Evolutionary conservation across 306 rosid genomes (phyloP).

Genomic region (Sphenostylis stenocarpa): DNA sequence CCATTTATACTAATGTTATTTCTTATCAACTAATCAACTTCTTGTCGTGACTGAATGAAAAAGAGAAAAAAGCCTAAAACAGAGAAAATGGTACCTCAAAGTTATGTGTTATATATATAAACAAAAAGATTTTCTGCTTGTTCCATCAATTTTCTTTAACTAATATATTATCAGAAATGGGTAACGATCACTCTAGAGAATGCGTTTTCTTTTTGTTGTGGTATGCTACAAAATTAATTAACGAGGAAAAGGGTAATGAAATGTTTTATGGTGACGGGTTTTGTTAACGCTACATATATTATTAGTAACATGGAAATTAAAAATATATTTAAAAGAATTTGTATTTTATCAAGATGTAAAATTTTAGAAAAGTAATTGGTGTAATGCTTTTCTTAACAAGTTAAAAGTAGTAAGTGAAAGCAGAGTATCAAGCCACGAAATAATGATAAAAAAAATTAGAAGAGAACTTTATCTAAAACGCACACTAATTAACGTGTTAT

Average conservation of each 20-base stretch:
- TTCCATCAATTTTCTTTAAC: neutral
- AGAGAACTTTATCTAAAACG: neutral
- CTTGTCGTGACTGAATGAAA: constrained; percentile 13
- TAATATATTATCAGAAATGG: neutral
- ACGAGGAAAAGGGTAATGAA: neutral
- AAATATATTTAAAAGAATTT: neutral
- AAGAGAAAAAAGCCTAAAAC: neutral
- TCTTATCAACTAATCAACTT: constrained; percentile 22
- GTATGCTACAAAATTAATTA: neutral
- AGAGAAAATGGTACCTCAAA: neutral
- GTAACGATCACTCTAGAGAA: neutral
- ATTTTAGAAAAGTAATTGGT: neutral
- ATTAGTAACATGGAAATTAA: too few species aligned
- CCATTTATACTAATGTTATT: constrained; percentile 12
- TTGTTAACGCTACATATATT: too few species aligned
- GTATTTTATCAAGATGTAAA: neutral
- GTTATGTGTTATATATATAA: neutral
- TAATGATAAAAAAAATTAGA: neutral
- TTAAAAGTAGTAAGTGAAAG: neutral
- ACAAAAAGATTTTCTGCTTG: neutral
- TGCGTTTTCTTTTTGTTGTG: neutral
- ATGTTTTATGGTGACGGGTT: neutral
- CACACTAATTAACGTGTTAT: neutral
- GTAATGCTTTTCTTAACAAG: neutral
- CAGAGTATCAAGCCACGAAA: neutral